Evolutionary conservation across 495 filamentous ascomycete genomes (phyloP).

Genomic region (Aspergillus homomorphus): DNA sequence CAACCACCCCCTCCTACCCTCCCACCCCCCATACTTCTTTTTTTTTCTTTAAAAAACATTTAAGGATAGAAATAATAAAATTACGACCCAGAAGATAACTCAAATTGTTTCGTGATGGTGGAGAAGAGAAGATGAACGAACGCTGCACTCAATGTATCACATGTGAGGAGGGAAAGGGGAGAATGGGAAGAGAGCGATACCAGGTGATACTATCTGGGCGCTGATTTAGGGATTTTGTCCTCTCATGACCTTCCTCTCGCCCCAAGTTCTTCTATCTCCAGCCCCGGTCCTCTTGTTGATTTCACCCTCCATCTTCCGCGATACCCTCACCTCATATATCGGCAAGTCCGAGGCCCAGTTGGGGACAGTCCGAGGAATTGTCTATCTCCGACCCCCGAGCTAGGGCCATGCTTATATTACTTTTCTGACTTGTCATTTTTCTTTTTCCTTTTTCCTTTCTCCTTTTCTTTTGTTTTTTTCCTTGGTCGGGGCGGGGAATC

Average conservation of each 20-base stretch:
- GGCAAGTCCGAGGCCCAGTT: not conserved
- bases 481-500: constrained; percentile 9
- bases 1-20: not conserved
- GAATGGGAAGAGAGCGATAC: not conserved
- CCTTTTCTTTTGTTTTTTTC: constrained; percentile 1
- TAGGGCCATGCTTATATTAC: constrained; percentile 15
- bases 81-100: not conserved
- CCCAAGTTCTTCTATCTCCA: not conserved
- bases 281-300: not conserved
- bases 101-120: not conserved
- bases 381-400: not conserved
- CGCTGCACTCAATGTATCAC: not conserved
- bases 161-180: not conserved
- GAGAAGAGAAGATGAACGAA: not conserved
- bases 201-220: not conserved
- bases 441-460: too few relatives aligned
- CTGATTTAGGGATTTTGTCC: not conserved
- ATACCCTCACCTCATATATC: not conserved
- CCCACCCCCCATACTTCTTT: constrained; percentile 6
- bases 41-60: constrained; percentile 14
- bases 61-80: not conserved
- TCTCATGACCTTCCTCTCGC: not conserved
- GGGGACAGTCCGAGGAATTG: not conserved
- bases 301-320: not conserved
- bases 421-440: constrained; percentile 12